Conservation (phyloP, 2,329 filamentous ascomycete species). For the Volutella citrinella region DNA sequence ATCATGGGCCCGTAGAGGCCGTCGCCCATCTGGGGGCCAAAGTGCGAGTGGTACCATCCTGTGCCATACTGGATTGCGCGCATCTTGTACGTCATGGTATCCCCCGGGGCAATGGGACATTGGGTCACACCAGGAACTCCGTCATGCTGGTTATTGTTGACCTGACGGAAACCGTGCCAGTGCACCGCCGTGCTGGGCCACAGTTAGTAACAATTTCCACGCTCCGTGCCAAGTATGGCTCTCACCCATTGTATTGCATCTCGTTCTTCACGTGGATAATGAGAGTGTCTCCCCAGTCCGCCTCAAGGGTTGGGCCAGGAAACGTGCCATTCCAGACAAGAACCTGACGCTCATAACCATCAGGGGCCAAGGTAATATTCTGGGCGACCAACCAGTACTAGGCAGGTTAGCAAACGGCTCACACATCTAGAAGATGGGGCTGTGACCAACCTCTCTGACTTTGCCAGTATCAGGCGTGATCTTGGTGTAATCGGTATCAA, state of each 20-base stretch:
- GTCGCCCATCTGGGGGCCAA: constrained; percentile 32
- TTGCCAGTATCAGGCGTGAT: too few species aligned
- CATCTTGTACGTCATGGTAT: constrained; percentile 44
- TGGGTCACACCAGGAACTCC: constrained; percentile 3
- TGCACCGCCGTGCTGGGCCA: constrained; percentile 1
- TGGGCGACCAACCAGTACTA: too few species aligned
- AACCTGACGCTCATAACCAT: constrained; percentile 1
- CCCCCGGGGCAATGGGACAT: constrained; percentile 48
- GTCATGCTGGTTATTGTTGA: constrained; percentile 5
- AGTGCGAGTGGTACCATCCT: constrained; percentile 7
- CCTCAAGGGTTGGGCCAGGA: constrained; percentile 5
- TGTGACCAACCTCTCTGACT: too few species aligned
- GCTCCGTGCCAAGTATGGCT: constrained; percentile 1
- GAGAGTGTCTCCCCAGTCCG: constrained; percentile 6
- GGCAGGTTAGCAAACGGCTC: too few species aligned
- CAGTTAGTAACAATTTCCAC: constrained; percentile 1
- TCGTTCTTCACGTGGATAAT: constrained; percentile 1
- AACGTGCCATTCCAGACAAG: constrained; percentile 5
- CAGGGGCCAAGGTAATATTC: too few species aligned
- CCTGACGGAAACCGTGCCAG: constrained; percentile 6
- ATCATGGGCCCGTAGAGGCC: constrained; percentile 2
- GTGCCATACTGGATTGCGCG: constrained; percentile 8
- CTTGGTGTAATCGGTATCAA: too few species aligned
- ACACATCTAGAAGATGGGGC: too few species aligned
- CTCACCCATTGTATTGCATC: neutral